phyloP scores from a whole-genome alignment of 805 yeast species.

The Hanseniaspora thailandica region DNA sequence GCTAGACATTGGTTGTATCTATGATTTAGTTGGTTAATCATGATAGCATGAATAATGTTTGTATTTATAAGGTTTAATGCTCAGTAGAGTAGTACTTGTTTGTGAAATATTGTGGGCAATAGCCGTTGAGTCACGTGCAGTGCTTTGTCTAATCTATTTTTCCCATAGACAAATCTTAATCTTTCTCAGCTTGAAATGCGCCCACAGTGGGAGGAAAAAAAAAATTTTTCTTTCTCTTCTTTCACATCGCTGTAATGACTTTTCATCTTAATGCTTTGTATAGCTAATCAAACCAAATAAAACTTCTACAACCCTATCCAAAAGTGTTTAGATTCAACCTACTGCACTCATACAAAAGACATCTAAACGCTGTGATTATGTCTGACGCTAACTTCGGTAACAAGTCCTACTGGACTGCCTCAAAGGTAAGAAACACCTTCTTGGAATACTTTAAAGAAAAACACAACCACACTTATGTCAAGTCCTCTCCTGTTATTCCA shows the following conservation, averaged over 20 bases:
- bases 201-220: too few species aligned
- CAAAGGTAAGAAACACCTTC: constrained; percentile 65
- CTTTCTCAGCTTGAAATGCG: too few species aligned
- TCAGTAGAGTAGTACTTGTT: too few species aligned
- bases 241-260: too few species aligned
- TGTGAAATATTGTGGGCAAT: background rate
- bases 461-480: constrained; percentile 62
- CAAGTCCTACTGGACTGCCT: constrained; percentile 38
- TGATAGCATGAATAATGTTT: too few species aligned
- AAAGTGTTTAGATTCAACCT: constrained; percentile 18
- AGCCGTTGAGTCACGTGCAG: background rate
- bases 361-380: background rate
- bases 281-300: background rate
- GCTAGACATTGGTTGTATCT: background rate
- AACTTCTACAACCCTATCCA: background rate
- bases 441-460: constrained; percentile 61
- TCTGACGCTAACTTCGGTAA: constrained; percentile 23
- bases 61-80: too few species aligned
- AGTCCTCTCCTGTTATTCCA: constrained; percentile 91
- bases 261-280: too few species aligned
- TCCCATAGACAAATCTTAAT: background rate
- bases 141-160: background rate
- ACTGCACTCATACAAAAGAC: background rate
- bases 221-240: too few species aligned
- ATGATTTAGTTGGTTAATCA: background rate